Base-by-base conservation (phyloP, 257 asterid genomes). In the Salvia miltiorrhiza region DNA sequence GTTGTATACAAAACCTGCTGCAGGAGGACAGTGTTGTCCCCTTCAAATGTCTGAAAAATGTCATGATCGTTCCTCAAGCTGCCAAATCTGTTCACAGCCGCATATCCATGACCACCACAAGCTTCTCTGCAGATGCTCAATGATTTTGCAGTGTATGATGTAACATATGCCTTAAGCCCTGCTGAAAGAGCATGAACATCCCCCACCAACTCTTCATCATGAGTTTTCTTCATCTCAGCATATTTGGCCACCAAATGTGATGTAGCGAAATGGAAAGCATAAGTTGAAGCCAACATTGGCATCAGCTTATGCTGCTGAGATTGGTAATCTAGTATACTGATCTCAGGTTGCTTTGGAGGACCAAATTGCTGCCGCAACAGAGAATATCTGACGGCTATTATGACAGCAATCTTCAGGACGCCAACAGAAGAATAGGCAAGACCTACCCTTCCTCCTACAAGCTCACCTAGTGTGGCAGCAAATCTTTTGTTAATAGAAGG, bases 51-150 rank as follows among this genome's bases (percentile, higher is more conserved):
- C 83, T 93, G 99, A 78, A 93, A 93, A 39, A 93, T 91, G 78
- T 93, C 97, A 58, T 93, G 99, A 73, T 93, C 99, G 76, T 93
- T 93, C 88, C 99, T 87, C 84, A 93, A 87, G 76, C 85, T 86
- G 20, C 97, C 99, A 74, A 93, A 93, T 72, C 97, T 74, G 65
- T 93, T 93, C 39, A 93, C 96, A 65, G 99, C 97, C 17, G 99
- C 99, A 80, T 93, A 93, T 67, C 99, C 99, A 77, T 93, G 99
- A 44, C 99, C 99, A 30, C 99, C 99, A 80, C 97, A 90, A 67
- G 99, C 82, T 81, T 93, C 99, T 80, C 97, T 82, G 74, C 99
- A 94, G 44, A 76, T 80, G 78, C 96, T 94, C 81, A 94, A 73
- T 16, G 99, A 86, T 71, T 85, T 89, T 10, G 88, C 90, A 14